Conservation (phyloP, 2,329 filamentous ascomycete species). For the Exophiala calicioides region DNA sequence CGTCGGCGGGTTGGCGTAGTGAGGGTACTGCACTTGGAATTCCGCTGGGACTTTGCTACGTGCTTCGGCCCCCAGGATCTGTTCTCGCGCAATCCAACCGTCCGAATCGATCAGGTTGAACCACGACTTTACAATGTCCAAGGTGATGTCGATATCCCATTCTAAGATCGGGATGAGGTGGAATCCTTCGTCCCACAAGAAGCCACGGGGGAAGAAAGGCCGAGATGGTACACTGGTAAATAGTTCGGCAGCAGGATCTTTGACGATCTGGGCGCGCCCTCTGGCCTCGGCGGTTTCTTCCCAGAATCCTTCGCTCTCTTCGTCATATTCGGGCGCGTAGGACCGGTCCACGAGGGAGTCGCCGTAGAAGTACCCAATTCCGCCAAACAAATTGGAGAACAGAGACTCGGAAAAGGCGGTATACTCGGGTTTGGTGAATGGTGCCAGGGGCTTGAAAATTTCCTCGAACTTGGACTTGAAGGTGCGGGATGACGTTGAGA, state of each 20-base stretch:
- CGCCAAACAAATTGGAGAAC: slow-evolving; percentile 91
- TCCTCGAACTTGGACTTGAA: slow-evolving; percentile 76
- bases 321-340: slow-evolving; percentile 88
- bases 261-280: slow-evolving; percentile 63
- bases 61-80: slow-evolving; percentile 88
- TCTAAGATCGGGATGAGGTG: slow-evolving; percentile 88
- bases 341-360: slow-evolving; percentile 86
- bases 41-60: slow-evolving; percentile 90
- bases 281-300: slow-evolving; percentile 82
- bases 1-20: slow-evolving; percentile 96
- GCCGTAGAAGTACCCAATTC: slow-evolving; percentile 93
- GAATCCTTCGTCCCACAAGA: slow-evolving; percentile 98
- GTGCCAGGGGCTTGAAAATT: slow-evolving; percentile 71
- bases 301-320: slow-evolving; percentile 95
- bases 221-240: slow-evolving; percentile 90
- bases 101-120: slow-evolving; percentile 94
- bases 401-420: slow-evolving; percentile 80
- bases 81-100: slow-evolving; percentile 95
- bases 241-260: slow-evolving; percentile 82
- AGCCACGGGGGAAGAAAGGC: slow-evolving; percentile 94
- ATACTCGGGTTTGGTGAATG: slow-evolving; percentile 74
- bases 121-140: slow-evolving; percentile 92
- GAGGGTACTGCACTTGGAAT: slow-evolving; percentile 93
- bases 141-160: slow-evolving; percentile 86
- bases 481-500: slow-evolving; percentile 63